Conservation (phyloP, 768 basidiomycete species). For the Paxillus involutus region DNA sequence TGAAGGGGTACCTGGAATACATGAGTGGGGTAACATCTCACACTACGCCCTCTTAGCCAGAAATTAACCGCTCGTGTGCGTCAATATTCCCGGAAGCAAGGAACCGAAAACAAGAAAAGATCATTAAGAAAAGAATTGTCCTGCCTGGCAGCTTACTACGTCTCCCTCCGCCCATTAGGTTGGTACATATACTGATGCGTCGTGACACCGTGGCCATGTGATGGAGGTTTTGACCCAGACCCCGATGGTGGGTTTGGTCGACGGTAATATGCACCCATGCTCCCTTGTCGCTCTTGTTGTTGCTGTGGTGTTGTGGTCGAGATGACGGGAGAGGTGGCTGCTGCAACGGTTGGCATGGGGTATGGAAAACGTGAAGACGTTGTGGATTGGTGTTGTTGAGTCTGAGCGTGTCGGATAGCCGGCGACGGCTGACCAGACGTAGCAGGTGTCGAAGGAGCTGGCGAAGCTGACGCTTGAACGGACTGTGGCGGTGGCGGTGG, state of each 20-base stretch:
- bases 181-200: conserved; percentile 48
- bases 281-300: conserved; percentile 26
- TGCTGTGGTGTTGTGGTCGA: conserved; percentile 40
- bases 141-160: conserved; percentile 5
- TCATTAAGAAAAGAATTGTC: background rate
- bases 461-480: conserved; percentile 31
- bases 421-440: conserved; percentile 37
- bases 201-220: conserved; percentile 26
- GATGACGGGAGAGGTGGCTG: conserved; percentile 57
- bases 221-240: conserved; percentile 22
- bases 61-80: background rate
- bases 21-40: background rate
- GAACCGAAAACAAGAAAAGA: conserved; percentile 3
- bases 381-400: conserved; percentile 28
- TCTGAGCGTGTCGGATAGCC: conserved; percentile 29
- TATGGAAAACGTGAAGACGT: conserved; percentile 47
- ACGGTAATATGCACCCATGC: conserved; percentile 54
- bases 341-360: conserved; percentile 75
- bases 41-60: conserved; percentile 1
- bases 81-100: background rate
- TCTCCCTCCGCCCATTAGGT: conserved; percentile 39
- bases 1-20: background rate
- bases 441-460: conserved; percentile 33
- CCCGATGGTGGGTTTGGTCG: conserved; percentile 34
- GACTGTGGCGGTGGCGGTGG: conserved; percentile 32